Percentiles rank a stretch among this genome's conserved stretches.
phyloP scores from a whole-genome alignment of 1,284 basidiomycete genomes.

The Polyporus tsugae region DNA sequence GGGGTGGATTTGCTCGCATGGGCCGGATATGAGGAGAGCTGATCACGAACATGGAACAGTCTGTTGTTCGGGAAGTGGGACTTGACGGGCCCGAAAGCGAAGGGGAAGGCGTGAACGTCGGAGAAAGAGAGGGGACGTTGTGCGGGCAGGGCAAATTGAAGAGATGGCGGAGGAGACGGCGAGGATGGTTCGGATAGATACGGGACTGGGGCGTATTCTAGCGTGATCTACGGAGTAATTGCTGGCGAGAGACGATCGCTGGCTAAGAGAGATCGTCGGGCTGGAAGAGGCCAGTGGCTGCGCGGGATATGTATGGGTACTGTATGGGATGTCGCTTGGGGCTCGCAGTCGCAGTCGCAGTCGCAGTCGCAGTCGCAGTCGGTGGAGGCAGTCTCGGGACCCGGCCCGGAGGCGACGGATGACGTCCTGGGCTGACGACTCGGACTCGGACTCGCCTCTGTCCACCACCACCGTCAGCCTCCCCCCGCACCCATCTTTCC shows the following conservation, averaged over 20 bases:
- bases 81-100: slow-evolving; percentile 25
- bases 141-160: background rate
- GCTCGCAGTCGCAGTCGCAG: too few species aligned
- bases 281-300: slow-evolving; percentile 14
- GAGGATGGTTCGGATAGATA: slow-evolving; percentile 14
- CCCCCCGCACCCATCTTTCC: slow-evolving; percentile 8
- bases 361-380: too few species aligned
- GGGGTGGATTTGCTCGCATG: slow-evolving; percentile 12
- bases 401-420: background rate
- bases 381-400: background rate
- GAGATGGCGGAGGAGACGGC: background rate
- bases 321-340: too few species aligned
- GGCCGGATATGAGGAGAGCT: slow-evolving; percentile 15
- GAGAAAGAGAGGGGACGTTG: slow-evolving; percentile 10
- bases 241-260: slow-evolving; percentile 16
- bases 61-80: slow-evolving; percentile 61
- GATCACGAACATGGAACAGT: slow-evolving; percentile 39
- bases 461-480: slow-evolving; percentile 12
- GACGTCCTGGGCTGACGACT: slow-evolving; percentile 20
- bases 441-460: slow-evolving; percentile 3
- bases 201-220: slow-evolving; percentile 13
- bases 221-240: slow-evolving; percentile 25
- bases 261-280: slow-evolving; percentile 21
- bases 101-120: slow-evolving; percentile 20
- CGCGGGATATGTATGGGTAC: too few species aligned